These are phyloP conservation scores for Helichrysum umbraculigerum DNA, from an alignment of 129 eudicot genomes.

Conservation along the genomic window DNA sequence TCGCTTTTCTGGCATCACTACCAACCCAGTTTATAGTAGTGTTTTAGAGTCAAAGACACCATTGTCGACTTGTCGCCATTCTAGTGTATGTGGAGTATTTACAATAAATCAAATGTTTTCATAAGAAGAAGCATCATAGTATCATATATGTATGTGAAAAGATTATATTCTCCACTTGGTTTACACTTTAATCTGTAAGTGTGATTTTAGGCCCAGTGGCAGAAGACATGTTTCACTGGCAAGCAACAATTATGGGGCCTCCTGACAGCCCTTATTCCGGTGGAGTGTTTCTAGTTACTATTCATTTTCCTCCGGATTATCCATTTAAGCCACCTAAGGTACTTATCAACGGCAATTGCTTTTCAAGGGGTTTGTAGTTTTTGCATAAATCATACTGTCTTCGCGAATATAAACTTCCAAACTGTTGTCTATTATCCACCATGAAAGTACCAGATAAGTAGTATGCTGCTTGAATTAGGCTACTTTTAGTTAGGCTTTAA, in stretches of 20 bases:
- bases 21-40: neutral
- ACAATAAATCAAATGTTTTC: neutral
- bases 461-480: neutral
- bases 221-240: constrained; percentile 77
- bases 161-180: constrained; percentile 10
- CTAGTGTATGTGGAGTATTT: neutral
- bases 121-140: neutral
- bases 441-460: neutral
- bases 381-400: neutral
- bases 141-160: constrained; percentile 1
- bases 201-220: constrained; percentile 59
- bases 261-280: constrained; percentile 65
- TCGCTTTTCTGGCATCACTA: neutral
- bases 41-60: constrained; percentile 1
- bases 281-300: constrained; percentile 60
- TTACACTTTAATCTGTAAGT: constrained; percentile 30
- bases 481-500: neutral
- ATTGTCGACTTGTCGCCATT: neutral
- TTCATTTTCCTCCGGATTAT: constrained; percentile 64
- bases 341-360: neutral
- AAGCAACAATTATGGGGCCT: constrained; percentile 75
- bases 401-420: neutral
- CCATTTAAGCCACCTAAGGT: constrained; percentile 74
- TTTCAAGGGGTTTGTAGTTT: neutral
- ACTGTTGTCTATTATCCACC: neutral